Base-by-base conservation (phyloP, 257 asterid species). In the Eustoma russellianum region DNA sequence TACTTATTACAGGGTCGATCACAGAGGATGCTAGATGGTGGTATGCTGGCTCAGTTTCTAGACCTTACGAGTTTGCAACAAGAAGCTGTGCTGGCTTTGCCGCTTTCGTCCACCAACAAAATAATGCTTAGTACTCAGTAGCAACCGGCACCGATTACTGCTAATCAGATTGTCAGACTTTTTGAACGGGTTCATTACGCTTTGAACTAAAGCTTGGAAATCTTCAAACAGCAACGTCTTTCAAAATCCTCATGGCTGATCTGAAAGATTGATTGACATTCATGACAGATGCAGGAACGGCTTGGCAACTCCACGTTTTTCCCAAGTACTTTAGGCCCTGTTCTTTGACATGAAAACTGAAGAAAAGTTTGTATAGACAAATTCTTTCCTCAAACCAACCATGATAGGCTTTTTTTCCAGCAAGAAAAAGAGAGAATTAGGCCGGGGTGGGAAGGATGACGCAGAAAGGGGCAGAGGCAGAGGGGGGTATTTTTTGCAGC, bases 21-120 rank as follows among this genome's bases (percentile, higher is more conserved):
- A 61, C 74, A 70, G 38, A 82, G 71, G 83, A 78, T 83, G 62
- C 87, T 91, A 5, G 98, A 91, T 41, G 98, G 98, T 7, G 98
- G 87, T 73, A 70, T 91, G 79, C 77, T 91, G 46, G 77, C 89
- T 35, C 96, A 91, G 35, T 87, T 91, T 76, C 54, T 91, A 77
- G 98, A 91, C 77, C 94, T 91, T 38, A 91, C 98, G 13, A 87
- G 85, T 61, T 69, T 78, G 89, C 96, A 91, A 65, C 98, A 91
- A 68, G 96, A 91, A 75, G 85, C 81, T 5, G 92, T 91, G 56
- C 50, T 91, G 63, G 79, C 83, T 55, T 66, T 73, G 40, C 82
- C 91, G 13, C 69, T 69, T 17, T 73, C 66, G 13, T 64, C 84
- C n/a, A 70, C 75, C 12, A 83, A 72, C 60, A 68, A 77, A 43